phyloP scores from a whole-genome alignment of 129 eudicot species.

The Heracleum sosnowskyi region DNA sequence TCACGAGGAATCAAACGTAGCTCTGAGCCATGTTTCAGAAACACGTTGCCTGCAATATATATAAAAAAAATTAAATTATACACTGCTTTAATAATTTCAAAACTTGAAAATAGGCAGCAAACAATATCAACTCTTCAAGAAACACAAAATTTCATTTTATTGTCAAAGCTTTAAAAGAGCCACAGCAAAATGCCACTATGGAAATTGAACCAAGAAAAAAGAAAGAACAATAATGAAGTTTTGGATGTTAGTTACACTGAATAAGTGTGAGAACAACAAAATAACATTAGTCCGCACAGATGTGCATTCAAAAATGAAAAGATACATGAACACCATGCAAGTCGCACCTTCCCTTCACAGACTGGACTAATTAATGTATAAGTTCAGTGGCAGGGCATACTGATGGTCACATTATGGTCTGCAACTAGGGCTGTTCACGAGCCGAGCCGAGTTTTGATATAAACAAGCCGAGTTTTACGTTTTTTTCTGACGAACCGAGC shows the following conservation, averaged over 20 bases:
- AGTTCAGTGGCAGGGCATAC: not conserved
- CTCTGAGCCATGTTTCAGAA: conserved; percentile 93
- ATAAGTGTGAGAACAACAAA: not conserved
- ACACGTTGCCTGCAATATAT: conserved; percentile 68
- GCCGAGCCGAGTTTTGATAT: too few relatives aligned
- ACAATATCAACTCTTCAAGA: not conserved
- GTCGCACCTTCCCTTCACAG: not conserved
- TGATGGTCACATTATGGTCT: not conserved
- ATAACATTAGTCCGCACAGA: not conserved
- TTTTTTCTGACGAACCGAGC: too few relatives aligned
- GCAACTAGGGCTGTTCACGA: too few relatives aligned
- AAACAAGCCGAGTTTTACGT: too few relatives aligned
- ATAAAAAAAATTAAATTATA: not conserved
- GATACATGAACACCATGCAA: not conserved
- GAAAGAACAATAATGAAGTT: not conserved
- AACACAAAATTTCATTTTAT: not conserved
- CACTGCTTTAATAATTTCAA: not conserved
- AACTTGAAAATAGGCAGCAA: not conserved
- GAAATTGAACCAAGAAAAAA: not conserved
- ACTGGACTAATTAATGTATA: not conserved
- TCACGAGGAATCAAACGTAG: conserved; percentile 94
- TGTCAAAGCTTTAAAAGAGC: not conserved
- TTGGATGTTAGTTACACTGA: not conserved
- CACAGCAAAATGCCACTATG: not conserved
- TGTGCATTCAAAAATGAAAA: not conserved